Base-by-base conservation (phyloP, 2,329 filamentous ascomycete species). In the Fusarium phyllophilum region DNA sequence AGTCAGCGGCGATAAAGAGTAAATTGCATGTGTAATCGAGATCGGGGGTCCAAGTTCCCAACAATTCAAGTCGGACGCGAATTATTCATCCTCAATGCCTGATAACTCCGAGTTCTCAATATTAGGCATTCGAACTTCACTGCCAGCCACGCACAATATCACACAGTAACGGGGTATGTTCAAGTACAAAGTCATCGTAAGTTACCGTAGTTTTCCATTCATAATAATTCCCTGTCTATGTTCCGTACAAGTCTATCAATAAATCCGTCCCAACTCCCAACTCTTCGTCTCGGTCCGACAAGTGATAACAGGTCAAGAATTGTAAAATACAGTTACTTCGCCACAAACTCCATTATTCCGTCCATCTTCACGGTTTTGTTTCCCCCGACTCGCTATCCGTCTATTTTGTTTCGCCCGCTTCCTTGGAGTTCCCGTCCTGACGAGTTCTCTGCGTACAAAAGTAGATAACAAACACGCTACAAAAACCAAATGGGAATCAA, bases 161-260 rank as follows among this genome's bases (percentile, higher is more conserved):
- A 55, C 41, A n/a, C 29, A 57, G 26, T 18, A 45, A 72, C 45
- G 10, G 48, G 60, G 46, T 34, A 70, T 60, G 41, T 66, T 59
- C 26, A 62, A 44, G 41, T 31, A n/a, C 17, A 52, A 68, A 24
- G 46, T 49, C 38, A 45, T 54, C 45, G 39, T 52, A 36, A 52
- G 29, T 38, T 42, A 48, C 41, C 48, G 24, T 66, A 51, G 31
- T 55, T 46, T 55, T 58, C 61, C 59, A 33, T 62, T 46, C 64
- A 36, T 64, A 52, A 18, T 31, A 38, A 45, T 63, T 62, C 51
- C 72, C 38, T 66, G 56, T 74, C 72, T 75, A 74, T 59, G 39
- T 59, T 55, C 51, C 73, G 56, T 68, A 56, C 33, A 62, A 72
- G 41, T 74, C 72, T 74, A 74, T 74, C 36, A 65, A 71, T 59